Base-by-base conservation (phyloP, 495 filamentous ascomycete species). In the Trichocladium uniseriatum region DNA sequence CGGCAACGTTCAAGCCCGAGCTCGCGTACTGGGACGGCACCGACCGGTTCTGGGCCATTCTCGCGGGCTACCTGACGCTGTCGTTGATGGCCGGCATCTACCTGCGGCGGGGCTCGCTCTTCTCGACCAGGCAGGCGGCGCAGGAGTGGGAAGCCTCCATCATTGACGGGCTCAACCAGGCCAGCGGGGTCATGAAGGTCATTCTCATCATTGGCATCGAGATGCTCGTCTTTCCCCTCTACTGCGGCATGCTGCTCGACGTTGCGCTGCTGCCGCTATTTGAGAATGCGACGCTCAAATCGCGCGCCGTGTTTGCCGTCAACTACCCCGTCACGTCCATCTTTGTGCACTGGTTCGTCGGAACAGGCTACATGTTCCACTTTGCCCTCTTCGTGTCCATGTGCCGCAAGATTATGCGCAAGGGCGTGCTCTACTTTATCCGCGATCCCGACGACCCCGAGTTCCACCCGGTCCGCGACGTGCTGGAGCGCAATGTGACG, bases 301-400 rank as follows among this genome's bases (percentile, higher is more conserved):
- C 86, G 0, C 79, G 92, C 18, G 64, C 95, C 31, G 66, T 78
- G 6, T 96, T 94, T 56, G 86, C 86, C 21, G 63, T 80, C 29
- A 69, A 77, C 29, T 85, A 81, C 50, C 90, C 91, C 0, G 72
- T 88, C 36, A 95, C 88, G 0, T 94, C 87, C 6, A 79, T 90
- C 16, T 99, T 99, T 60, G 84, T 97, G 19, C 92, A 99, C 65
- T 99, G 92, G 92, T 99, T 99, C 63, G 81, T 95, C 41, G 92
- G 92, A 18, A 99, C 92, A 6, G 95, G 89, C 54, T 99, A 99
- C 67, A 99, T 99, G 92, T 99, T 99, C 66, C 92, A 99, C 62
- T 99, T 99, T 63, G 92, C 92, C 18, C 74, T 97, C 13, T 99
- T 99, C 62, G 92, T 99, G 38, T 89, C 90, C 36, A 97, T 99